Base-by-base conservation (phyloP, 1,284 basidiomycete genomes). In the Butyriboletus appendiculatus region DNA sequence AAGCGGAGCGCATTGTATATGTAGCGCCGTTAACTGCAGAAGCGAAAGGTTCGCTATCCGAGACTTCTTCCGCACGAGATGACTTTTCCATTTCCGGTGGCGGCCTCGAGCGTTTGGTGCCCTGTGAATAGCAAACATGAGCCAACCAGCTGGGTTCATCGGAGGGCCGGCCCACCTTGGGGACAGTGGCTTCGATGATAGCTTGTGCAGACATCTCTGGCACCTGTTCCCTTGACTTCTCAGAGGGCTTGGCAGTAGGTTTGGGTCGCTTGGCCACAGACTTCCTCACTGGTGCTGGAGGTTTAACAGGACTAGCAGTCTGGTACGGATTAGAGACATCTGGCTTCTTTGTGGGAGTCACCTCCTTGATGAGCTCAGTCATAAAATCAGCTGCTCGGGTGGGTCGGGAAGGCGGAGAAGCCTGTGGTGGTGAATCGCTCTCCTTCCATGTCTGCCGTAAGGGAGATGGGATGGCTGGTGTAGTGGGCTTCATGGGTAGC, bases 291-390 rank as follows among this genome's bases (percentile, higher is more conserved):
- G 75, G 63, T 22, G 68, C 63, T 7, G 74, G 63, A 10, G 67
- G 66, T 63, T 75, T 81, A 15, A 86, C 77, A 24, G 84, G 84
- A 61, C 78, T 84, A 14, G 81, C 80, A 24, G 79, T 77, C 65
- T 89, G 83, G 62, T 90, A 90, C 0, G 88, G 88, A 64, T 90
- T 90, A 42, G 78, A 79, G 24, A 88, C 75, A 59, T 86, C 86
- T 11, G 81, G 78, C 56, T 76, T 84, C 66, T 80, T 84, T 18
- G 77, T 74, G 3, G 83, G 85, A 0, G 84, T 84, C 4, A 78
- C 82, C 58, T 84, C 82, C 66, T 85, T 85, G 59, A 90, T 83
- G 37, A 89, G 73, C 53, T 82, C 81, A 9, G 82, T 73, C 79
- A 88, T 82, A 53, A 82, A 80, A 59, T 74, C 80, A 7, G 86